Evolutionary conservation across 2,329 filamentous ascomycete genomes (phyloP), one percentile per base, ranked within the genome.

Genomic region (Penicillium palitans): DNA sequence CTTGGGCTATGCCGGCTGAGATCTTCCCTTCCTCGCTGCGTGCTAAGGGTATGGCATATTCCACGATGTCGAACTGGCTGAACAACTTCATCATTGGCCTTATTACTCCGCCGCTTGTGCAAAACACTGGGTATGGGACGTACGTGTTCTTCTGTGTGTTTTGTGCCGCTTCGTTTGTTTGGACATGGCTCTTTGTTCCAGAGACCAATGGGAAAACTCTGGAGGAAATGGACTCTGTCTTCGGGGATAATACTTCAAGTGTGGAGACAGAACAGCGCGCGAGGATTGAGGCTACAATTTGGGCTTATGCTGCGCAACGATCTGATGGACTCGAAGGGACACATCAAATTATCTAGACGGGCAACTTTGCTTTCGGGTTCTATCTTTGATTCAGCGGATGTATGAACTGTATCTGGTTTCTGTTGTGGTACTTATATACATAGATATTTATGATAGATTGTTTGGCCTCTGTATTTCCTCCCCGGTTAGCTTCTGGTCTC

Each of bases 61-160:
- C 71, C 0, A 74, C 72, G 0, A 68, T 72, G 2, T 71, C 68
- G 33, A 69, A 69, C 25, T 78, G 75, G 76, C 58, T 78, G 6
- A 73, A 72, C 59, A 75, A 76, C 57, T 77, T 77, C 55, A 69
- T 70, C 9, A 72, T 77, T 39, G 85, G 87, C 21, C 79, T 88
- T 68, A 80, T 87, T 9, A 87, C 85, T 0, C 86, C 86, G 0
- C 79, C 85, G 1, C 79, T 88, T 58, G 80, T 89, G 19, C 75
- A 81, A 55, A 82, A 82, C 52, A 84, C 75, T 0, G 76, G 76
- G 0, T 79, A 70, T 59, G 77, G 78, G 8, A 67, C 71, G 4
- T 86, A 85, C 63, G 72, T 83, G 49, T 85, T 86, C 73, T 86
- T 86, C 58, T 80, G 78, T 0, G 72, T 74, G 2, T 83, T 82